Conservation (phyloP, 352 stramenopile genomes). For the Phytophthora cactorum region DNA sequence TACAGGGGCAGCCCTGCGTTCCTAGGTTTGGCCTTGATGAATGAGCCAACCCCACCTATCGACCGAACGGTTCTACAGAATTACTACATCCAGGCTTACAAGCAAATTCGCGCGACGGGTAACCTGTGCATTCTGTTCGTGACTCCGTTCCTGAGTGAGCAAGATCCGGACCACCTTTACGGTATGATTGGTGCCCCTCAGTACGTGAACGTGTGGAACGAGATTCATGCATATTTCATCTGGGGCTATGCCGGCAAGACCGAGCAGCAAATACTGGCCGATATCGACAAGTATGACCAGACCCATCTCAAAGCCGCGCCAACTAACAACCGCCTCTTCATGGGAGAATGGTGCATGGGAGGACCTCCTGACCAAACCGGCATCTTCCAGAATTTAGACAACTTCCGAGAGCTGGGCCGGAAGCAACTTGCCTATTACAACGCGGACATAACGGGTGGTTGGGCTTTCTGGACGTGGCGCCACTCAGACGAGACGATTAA, state of each 20-base stretch:
- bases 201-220: slow-evolving; percentile 68
- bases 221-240: slow-evolving; percentile 66
- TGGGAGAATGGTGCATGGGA: slow-evolving; percentile 64
- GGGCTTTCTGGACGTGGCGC: slow-evolving; percentile 60
- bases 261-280: slow-evolving; percentile 27
- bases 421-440: slow-evolving; percentile 43
- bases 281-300: slow-evolving; percentile 31
- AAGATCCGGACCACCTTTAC: slow-evolving; percentile 29
- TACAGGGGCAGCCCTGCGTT: slow-evolving; percentile 58
- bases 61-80: slow-evolving; percentile 27
- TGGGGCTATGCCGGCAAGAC: slow-evolving; percentile 42
- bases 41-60: slow-evolving; percentile 43
- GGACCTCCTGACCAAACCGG: slow-evolving; percentile 31
- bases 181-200: slow-evolving; percentile 36
- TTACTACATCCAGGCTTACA: slow-evolving; percentile 56
- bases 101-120: slow-evolving; percentile 36
- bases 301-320: slow-evolving; percentile 20
- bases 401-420: slow-evolving; percentile 39
- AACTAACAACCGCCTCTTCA: slow-evolving; percentile 32
- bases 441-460: slow-evolving; percentile 32
- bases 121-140: slow-evolving; percentile 58
- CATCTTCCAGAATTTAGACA: slow-evolving; percentile 38
- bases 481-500: slow-evolving; percentile 47
- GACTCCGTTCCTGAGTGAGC: slow-evolving; percentile 48
- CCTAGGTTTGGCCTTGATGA: slow-evolving; percentile 60